Percentiles rank a stretch among this genome's conserved stretches.
These are phyloP conservation scores for Fragaria iinumae DNA, from an alignment of 306 rosid genomes.

Conservation along the genomic window DNA sequence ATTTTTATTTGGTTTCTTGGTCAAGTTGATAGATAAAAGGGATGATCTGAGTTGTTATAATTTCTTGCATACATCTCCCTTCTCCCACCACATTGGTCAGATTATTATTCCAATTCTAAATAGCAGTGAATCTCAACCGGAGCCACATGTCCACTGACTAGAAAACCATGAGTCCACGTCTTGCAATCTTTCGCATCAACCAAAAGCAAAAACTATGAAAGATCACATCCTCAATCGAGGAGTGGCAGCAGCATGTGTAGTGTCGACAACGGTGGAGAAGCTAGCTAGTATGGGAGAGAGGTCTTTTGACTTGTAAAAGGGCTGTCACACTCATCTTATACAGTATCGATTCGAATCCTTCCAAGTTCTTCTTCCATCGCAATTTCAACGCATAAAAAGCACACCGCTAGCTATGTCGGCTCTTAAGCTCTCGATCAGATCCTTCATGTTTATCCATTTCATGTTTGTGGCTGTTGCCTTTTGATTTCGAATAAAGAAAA, in stretches of 20 bases:
- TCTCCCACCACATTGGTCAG: background rate
- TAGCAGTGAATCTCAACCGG: conserved; percentile 14
- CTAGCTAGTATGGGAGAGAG: background rate
- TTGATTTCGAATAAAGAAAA: background rate
- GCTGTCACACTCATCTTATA: background rate
- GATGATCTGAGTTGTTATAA: background rate
- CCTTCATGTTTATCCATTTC: background rate
- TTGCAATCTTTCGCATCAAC: background rate
- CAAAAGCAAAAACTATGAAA: background rate
- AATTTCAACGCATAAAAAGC: conserved; percentile 29
- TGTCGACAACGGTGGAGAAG: background rate
- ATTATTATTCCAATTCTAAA: conserved; percentile 16
- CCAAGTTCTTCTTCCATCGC: background rate
- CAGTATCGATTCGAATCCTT: conserved; percentile 9
- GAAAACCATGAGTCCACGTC: background rate
- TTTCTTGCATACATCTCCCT: too few relatives aligned
- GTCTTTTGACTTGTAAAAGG: conserved; percentile 8
- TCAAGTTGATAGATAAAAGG: conserved; percentile 8
- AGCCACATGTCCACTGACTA: conserved; percentile 19
- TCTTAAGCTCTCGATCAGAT: background rate
- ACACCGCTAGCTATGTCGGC: background rate
- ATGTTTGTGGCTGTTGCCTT: background rate
- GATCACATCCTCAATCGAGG: background rate
- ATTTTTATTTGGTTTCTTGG: background rate
- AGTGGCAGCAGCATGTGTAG: background rate